Base-by-base conservation (phyloP, 2,329 filamentous ascomycete genomes). In the Fusarium acutatum region DNA sequence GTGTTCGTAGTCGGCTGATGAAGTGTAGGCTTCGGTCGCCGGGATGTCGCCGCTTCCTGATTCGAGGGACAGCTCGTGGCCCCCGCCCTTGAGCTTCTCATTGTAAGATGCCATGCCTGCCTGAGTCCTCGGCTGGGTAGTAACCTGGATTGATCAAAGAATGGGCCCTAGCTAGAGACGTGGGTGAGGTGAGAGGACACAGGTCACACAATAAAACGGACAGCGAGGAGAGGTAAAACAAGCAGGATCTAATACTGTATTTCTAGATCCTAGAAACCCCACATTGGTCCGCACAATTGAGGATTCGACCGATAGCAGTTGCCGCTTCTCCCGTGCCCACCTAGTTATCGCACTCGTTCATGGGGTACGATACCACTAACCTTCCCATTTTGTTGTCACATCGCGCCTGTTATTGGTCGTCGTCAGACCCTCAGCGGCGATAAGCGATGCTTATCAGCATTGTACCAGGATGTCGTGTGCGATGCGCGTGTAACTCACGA, bases 241-340 rank as follows among this genome's bases (percentile, higher is more conserved):
- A 41, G 20, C 41, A 60, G 53, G 41, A 18, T 60, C 26, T 28
- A 13, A 57, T n/a, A 49, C 28, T 30, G 9, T 34, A 63, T 63
- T 63, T 47, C 41, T 63, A 63, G 28, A 60, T 24, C n/a, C 53
- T n/a, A 8, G 6, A 12, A 59, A 28, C 60, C 34, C 40, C 60
- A 38, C 53, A 63, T 60, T 6, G 34, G 14, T 13, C n/a, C 53
- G 8, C 41, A 35, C n/a, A 6, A 40, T 60, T n/a, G 24, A 38
- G 15, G 11, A 22, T 53, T 53, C 24, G n/a, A 63, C 35, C 15
- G 54, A 63, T 47, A 49, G 53, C 34, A 63, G 41, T 41, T 63
- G 60, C 60, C 60, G 53, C 28, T 63, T 59, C 53, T 63, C 53
- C 60, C 60, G 60, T 63, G 28, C 41, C 34, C 53, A 63, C 53